Evolutionary conservation across 73 alveolate genomes (phyloP).

Genomic region (Paramecium sexaurelia): DNA sequence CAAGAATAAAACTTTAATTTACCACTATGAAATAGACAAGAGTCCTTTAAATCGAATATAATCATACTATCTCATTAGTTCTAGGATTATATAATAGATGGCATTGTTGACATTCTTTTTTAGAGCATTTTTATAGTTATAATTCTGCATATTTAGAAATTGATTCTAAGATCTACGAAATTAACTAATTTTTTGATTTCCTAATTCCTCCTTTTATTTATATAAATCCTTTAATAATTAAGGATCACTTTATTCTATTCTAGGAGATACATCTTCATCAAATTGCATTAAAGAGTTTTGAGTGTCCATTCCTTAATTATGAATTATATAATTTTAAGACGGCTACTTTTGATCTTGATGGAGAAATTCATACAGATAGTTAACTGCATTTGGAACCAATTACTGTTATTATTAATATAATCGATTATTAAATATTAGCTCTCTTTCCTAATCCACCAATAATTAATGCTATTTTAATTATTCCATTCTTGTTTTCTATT

Average conservation of each 20-base stretch:
- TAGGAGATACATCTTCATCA: conserved; percentile 18
- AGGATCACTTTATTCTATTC: neutral
- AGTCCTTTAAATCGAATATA: neutral
- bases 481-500: conserved; percentile 32
- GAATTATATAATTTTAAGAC: neutral
- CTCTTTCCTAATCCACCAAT: conserved; percentile 35
- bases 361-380: neutral
- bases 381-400: neutral
- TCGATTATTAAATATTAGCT: neutral
- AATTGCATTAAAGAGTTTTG: conserved; percentile 50
- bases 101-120: conserved; percentile 41
- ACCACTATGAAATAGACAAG: conserved; percentile 89
- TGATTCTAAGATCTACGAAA: neutral
- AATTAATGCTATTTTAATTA: neutral
- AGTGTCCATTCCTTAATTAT: conserved; percentile 12
- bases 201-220: neutral
- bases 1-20: conserved; percentile 83
- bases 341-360: neutral
- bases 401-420: neutral
- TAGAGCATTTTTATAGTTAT: conserved; percentile 21
- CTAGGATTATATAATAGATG: conserved; percentile 27
- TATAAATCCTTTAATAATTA: neutral
- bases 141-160: conserved; percentile 20
- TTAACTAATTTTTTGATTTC: neutral
- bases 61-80: neutral